Evolutionary conservation across 1,284 basidiomycete species (phyloP).

Genomic region (Erythrobasidium hasegawianum): DNA sequence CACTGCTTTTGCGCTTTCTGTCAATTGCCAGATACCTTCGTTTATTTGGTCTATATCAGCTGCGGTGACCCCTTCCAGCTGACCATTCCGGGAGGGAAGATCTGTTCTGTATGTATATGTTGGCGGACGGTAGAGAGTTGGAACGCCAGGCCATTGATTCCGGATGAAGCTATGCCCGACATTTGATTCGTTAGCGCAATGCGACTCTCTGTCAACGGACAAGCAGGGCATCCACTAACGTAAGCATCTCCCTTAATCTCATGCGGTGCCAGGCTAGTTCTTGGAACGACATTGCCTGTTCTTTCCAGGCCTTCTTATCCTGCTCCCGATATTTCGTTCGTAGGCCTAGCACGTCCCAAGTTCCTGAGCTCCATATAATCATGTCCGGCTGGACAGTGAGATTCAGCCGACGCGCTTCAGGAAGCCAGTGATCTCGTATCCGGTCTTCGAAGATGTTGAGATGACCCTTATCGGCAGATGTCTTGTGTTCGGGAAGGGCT

Average conservation of each 20-base stretch:
- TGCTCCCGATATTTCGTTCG: background rate
- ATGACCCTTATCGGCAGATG: background rate
- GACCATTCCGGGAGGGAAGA: background rate
- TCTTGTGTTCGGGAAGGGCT: background rate
- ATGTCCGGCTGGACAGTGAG: background rate
- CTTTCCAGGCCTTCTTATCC: background rate
- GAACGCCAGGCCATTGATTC: background rate
- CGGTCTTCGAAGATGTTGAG: background rate
- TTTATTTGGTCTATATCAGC: background rate
- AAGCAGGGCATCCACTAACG: background rate
- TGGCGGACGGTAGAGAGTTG: background rate
- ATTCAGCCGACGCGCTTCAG: background rate
- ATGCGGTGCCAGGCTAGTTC: background rate
- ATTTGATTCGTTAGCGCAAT: no score
- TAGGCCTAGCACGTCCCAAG: constrained; percentile 7
- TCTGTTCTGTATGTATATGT: constrained; percentile 7
- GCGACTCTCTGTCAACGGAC: no score
- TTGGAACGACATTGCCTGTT: constrained; percentile 1
- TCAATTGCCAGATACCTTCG: background rate
- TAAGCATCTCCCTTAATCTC: background rate
- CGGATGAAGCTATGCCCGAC: constrained; percentile 9
- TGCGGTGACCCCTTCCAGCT: background rate
- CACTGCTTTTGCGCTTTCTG: constrained; percentile 1
- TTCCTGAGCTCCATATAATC: constrained; percentile 1
- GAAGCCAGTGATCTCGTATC: constrained; percentile 9